Conservation (phyloP, 495 filamentous ascomycete genomes). For the Penicillium dipodomyicola region DNA sequence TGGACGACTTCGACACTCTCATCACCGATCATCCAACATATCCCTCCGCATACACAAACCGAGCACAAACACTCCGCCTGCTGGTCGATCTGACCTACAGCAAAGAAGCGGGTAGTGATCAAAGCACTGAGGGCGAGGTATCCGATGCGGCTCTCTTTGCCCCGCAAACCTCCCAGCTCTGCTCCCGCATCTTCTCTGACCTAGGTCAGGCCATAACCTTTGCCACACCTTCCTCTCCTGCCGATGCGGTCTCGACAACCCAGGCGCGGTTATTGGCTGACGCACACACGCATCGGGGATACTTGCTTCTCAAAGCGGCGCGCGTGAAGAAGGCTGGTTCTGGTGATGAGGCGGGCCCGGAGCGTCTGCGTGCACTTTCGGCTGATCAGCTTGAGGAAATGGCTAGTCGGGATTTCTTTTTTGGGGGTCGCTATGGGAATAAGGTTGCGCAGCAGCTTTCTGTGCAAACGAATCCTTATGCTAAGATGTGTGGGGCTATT, state of each 20-base stretch:
- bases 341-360: slow-evolving; percentile 19
- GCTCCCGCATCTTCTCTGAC: slow-evolving; percentile 54
- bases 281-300: slow-evolving; percentile 74
- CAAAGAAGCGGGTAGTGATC: not conserved
- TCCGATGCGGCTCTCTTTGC: slow-evolving; percentile 20
- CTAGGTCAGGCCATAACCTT: slow-evolving; percentile 65
- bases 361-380: slow-evolving; percentile 41
- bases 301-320: slow-evolving; percentile 63
- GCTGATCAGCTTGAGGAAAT: slow-evolving; percentile 64
- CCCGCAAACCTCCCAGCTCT: slow-evolving; percentile 16
- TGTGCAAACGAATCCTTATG: slow-evolving; percentile 80
- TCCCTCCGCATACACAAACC: slow-evolving; percentile 72
- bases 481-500: slow-evolving; percentile 85
- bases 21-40: slow-evolving; percentile 61
- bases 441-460: slow-evolving; percentile 72
- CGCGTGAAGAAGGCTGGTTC: slow-evolving; percentile 39
- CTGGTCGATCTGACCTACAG: slow-evolving; percentile 28
- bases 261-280: slow-evolving; percentile 64
- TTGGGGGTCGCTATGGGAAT: slow-evolving; percentile 76
- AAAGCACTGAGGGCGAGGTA: slow-evolving; percentile 8
- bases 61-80: slow-evolving; percentile 67
- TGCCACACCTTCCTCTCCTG: slow-evolving; percentile 53
- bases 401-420: slow-evolving; percentile 70
- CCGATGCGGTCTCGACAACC: slow-evolving; percentile 53
- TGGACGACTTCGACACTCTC: slow-evolving; percentile 50